Conservation (phyloP, 2,329 filamentous ascomycete genomes). For the Pleurostoma richardsiae region DNA sequence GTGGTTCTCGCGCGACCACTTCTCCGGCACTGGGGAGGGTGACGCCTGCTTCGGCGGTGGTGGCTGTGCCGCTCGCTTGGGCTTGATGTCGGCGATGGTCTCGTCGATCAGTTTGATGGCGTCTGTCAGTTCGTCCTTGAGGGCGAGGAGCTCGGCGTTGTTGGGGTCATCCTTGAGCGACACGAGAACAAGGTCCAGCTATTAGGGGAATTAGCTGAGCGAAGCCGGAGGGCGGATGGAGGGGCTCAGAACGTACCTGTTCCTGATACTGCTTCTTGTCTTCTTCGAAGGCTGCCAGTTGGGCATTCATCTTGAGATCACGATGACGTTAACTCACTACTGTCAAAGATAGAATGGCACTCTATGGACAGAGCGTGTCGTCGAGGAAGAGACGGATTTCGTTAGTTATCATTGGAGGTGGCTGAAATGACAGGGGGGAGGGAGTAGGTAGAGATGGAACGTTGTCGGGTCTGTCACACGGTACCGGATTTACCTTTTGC, state of each 20-base stretch:
- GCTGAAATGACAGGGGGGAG: too few species aligned
- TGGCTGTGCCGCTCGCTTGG: slow-evolving; percentile 31
- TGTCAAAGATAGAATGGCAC: too few species aligned
- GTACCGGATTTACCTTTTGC: too few species aligned
- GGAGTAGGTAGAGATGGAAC: too few species aligned
- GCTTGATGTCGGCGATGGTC: slow-evolving; percentile 75
- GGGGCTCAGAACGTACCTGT: slow-evolving; percentile 36
- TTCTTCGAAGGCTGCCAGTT: slow-evolving; percentile 40
- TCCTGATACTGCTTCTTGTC: slow-evolving; percentile 52
- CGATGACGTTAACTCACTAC: too few species aligned
- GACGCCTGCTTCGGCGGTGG: slow-evolving; percentile 37
- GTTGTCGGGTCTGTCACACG: too few species aligned
- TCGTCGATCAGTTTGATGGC: slow-evolving; percentile 75
- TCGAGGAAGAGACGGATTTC: too few species aligned
- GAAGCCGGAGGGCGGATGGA: background rate
- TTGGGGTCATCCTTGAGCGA: slow-evolving; percentile 77
- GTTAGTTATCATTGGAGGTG: too few species aligned
- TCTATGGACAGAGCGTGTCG: too few species aligned
- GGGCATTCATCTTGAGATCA: slow-evolving; percentile 27
- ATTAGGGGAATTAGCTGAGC: slow-evolving; percentile 6
- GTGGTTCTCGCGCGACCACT: slow-evolving; percentile 78
- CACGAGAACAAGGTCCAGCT: slow-evolving; percentile 74
- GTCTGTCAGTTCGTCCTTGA: slow-evolving; percentile 77
- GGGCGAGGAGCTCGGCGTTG: slow-evolving; percentile 69
- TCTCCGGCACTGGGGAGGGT: slow-evolving; percentile 53